Conservation (phyloP, 2,329 filamentous ascomycete genomes). For the Fusarium sp. region DNA sequence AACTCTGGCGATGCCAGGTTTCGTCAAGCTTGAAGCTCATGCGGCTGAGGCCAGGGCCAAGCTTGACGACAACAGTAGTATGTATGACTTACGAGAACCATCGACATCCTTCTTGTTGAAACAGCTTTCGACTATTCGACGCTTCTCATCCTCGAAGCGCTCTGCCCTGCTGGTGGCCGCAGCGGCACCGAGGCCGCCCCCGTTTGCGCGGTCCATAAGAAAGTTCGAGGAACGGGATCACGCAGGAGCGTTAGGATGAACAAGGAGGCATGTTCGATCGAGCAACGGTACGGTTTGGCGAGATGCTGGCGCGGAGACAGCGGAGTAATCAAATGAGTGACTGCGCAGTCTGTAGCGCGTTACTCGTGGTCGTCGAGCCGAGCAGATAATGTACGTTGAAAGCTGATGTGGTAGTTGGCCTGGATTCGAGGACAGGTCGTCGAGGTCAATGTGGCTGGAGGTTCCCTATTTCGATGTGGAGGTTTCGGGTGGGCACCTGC, state of each 20-base stretch:
- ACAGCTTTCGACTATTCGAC: constrained; percentile 92
- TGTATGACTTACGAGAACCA: constrained; percentile 77
- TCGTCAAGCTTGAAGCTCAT: not conserved
- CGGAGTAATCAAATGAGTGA: constrained; percentile 6
- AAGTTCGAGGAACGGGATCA: constrained; percentile 41
- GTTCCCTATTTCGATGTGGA: constrained; percentile 45
- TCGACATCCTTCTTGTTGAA: constrained; percentile 91
- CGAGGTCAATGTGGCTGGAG: constrained; percentile 45
- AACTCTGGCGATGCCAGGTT: not conserved
- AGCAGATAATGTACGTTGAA: not conserved
- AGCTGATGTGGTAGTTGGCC: constrained; percentile 25
- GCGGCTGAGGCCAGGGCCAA: not conserved
- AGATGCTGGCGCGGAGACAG: constrained; percentile 4
- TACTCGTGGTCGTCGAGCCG: constrained; percentile 1
- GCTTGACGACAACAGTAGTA: constrained; percentile 29
- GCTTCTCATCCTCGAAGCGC: constrained; percentile 96
- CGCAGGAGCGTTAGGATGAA: constrained; percentile 44
- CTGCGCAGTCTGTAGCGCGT: constrained; percentile 20
- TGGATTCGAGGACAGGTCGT: constrained; percentile 42
- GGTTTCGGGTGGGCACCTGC: constrained; percentile 41
- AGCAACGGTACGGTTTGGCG: constrained; percentile 12
- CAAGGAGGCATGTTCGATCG: constrained; percentile 50
- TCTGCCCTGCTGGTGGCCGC: constrained; percentile 70
- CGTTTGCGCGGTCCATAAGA: constrained; percentile 58
- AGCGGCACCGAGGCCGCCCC: constrained; percentile 53